These are phyloP conservation scores for Pelargonium myrrhifolium DNA, from an alignment of 441 rosid species.

Conservation along the genomic window DNA sequence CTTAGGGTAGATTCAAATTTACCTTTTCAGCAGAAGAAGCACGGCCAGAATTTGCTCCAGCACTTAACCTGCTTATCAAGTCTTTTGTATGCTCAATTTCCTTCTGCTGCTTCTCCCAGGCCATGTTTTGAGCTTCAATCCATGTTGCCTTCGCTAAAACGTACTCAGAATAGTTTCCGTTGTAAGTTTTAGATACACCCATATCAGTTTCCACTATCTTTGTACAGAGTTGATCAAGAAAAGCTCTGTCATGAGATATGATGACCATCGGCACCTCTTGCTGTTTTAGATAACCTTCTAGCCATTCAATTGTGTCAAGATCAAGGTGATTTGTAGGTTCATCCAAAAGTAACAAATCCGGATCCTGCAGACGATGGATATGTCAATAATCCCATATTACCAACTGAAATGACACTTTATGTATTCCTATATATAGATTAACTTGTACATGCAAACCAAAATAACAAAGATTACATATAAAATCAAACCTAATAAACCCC, in stretches of 20 bases:
- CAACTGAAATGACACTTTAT: conserved; percentile 1
- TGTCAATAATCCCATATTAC: conserved; percentile 12
- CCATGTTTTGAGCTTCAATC: conserved; percentile 67
- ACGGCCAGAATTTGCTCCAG: conserved; percentile 86
- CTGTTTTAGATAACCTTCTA: conserved; percentile 78
- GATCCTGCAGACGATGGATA: conserved; percentile 44
- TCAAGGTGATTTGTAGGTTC: conserved; percentile 97
- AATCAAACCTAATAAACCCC: background rate
- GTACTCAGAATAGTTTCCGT: conserved; percentile 84
- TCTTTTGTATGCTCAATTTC: conserved; percentile 75
- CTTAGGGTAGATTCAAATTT: background rate
- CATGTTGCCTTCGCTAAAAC: conserved; percentile 62
- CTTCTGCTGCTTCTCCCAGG: conserved; percentile 90
- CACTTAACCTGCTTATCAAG: conserved; percentile 63
- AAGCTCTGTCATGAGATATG: conserved; percentile 91
- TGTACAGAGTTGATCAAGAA: conserved; percentile 87
- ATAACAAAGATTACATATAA: background rate
- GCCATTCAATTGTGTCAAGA: conserved; percentile 94
- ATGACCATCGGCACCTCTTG: conserved; percentile 95
- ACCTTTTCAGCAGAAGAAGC: conserved; percentile 98
- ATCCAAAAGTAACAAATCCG: conserved; percentile 85
- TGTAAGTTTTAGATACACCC: conserved; percentile 80
- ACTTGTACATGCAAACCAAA: background rate
- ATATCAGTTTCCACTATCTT: conserved; percentile 92
- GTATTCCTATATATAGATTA: background rate